These are phyloP conservation scores for Debaryomyces robertsiae DNA, from an alignment of 1,139 yeast genomes.

Conservation along the genomic window DNA sequence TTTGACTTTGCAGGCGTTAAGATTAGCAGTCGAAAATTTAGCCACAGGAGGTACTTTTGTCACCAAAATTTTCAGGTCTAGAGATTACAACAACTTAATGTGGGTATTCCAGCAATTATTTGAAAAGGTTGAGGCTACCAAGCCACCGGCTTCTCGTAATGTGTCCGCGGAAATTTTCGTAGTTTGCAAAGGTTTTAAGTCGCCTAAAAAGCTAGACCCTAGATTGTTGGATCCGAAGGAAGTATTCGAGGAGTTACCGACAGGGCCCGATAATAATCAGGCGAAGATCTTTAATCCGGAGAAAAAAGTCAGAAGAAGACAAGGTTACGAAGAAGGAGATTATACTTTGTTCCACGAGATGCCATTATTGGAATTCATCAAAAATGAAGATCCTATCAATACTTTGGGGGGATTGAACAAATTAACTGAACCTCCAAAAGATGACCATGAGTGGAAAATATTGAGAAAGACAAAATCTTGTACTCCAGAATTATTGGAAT, in stretches of 20 bases:
- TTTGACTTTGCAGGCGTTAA: constrained; percentile 88
- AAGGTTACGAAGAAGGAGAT: constrained; percentile 97
- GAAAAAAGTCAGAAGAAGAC: constrained; percentile 84
- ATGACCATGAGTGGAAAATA: constrained; percentile 71
- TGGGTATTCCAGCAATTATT: constrained; percentile 97
- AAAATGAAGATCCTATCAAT: constrained; percentile 79
- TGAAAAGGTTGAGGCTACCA: constrained; percentile 96
- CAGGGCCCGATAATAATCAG: constrained; percentile 79
- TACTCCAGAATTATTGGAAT: constrained; percentile 74
- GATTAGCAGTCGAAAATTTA: constrained; percentile 92
- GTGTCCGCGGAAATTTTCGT: constrained; percentile 99
- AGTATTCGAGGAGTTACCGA: constrained; percentile 89
- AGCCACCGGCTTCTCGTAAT: constrained; percentile 98
- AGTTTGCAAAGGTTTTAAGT: constrained; percentile 93
- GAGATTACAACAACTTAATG: constrained; percentile 93
- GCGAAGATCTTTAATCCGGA: constrained; percentile 95
- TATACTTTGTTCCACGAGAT: constrained; percentile 72
- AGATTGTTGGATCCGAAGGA: constrained; percentile 87
- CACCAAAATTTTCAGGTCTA: constrained; percentile 94
- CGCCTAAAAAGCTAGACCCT: constrained; percentile 94
- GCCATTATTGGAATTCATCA: constrained; percentile 77
- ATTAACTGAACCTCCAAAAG: constrained; percentile 52
- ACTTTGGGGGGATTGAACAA: constrained; percentile 72
- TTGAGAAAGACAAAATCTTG: constrained; percentile 73
- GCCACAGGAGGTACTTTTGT: constrained; percentile 94